phyloP scores from a whole-genome alignment of 345 rosid species.

The Corchorus capsularis region DNA sequence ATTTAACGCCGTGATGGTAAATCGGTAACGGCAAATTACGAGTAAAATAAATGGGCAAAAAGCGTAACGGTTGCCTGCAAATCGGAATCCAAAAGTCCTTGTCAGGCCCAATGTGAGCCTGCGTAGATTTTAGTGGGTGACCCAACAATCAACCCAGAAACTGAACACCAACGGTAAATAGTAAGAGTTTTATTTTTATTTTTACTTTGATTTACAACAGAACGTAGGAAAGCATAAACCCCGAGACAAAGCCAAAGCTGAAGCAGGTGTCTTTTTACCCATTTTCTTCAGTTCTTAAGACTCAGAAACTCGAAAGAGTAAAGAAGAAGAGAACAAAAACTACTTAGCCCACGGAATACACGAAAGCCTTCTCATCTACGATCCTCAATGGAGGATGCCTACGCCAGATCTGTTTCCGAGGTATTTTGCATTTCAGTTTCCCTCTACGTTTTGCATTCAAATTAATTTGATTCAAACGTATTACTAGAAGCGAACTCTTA shows the following conservation, averaged over 20 bases:
- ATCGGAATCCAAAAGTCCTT: neutral
- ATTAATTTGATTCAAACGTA: neutral
- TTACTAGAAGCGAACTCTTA: neutral
- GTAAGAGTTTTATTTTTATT: neutral
- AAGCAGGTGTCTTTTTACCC: neutral
- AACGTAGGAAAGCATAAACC: neutral
- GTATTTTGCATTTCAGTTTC: constrained; percentile 40
- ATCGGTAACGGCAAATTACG: neutral
- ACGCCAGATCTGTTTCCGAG: constrained; percentile 93
- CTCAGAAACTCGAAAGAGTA: too few species aligned
- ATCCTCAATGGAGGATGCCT: constrained; percentile 82
- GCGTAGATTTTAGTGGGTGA: neutral
- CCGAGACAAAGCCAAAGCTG: neutral
- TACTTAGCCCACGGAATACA: neutral
- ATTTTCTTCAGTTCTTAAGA: neutral
- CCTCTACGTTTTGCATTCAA: constrained; percentile 7
- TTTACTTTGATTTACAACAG: too few species aligned
- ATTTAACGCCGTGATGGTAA: neutral
- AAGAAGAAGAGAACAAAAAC: neutral
- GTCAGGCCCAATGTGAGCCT: neutral
- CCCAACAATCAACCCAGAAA: neutral
- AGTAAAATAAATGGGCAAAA: neutral
- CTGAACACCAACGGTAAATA: neutral
- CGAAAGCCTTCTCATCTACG: neutral
- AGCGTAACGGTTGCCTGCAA: neutral